Percentiles rank a stretch among this genome's conserved stretches.
Evolutionary conservation across 257 asterid species (phyloP).

Genomic region (Solanum boliviense): DNA sequence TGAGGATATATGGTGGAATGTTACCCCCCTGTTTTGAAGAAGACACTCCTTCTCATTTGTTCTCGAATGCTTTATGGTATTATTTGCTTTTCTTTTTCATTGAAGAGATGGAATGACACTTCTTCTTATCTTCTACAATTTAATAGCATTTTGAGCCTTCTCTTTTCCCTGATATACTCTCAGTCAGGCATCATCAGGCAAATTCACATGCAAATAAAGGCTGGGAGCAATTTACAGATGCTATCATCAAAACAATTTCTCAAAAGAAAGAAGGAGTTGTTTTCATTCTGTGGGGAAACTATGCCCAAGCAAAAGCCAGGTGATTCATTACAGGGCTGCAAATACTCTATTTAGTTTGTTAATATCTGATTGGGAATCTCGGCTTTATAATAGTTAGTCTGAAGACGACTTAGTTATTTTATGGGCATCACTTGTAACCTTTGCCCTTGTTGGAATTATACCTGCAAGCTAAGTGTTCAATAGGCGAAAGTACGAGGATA

Average conservation of each 20-base stretch:
- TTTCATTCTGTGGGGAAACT: constrained; percentile 97
- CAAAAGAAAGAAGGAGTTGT: constrained; percentile 72
- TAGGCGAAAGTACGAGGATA: not conserved
- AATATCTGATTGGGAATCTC: not conserved
- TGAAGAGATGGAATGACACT: not conserved
- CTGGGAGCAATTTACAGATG: constrained; percentile 98
- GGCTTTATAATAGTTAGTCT: not conserved
- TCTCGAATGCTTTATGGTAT: not conserved
- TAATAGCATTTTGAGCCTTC: not conserved
- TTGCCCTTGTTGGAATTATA: not conserved
- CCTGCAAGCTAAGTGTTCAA: not conserved
- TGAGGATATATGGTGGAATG: not conserved
- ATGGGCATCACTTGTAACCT: not conserved
- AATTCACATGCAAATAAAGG: constrained; percentile 94
- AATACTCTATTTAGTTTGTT: not conserved
- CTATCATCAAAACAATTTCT: constrained; percentile 76
- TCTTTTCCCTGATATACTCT: not conserved
- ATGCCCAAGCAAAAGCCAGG: constrained; percentile 90
- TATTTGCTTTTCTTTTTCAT: not conserved
- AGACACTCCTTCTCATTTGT: not conserved
- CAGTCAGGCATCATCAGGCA: constrained; percentile 88
- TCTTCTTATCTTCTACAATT: not conserved
- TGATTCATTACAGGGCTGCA: constrained; percentile 10
- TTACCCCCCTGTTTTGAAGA: not conserved
- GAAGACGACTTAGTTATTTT: not conserved